Conservation (phyloP, 805 yeast genomes). For the Myxozyma geophila region DNA sequence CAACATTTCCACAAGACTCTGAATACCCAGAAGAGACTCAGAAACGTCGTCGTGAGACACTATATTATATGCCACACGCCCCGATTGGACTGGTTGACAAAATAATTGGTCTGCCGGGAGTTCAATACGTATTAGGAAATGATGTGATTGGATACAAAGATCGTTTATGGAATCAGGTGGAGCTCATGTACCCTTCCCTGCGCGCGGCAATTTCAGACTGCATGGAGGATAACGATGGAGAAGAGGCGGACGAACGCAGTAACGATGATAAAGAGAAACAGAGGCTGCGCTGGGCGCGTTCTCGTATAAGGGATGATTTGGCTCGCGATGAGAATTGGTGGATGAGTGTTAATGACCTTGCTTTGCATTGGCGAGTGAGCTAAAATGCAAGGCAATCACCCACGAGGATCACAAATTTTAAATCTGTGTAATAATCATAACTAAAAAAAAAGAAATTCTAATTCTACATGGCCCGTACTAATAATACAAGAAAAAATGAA, state of each 20-base stretch:
- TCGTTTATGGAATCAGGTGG: slow-evolving; percentile 20
- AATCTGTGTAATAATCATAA: too few species aligned
- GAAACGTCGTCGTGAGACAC: slow-evolving; percentile 36
- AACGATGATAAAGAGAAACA: background rate
- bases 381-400: background rate
- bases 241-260: background rate
- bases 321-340: slow-evolving; percentile 33
- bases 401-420: too few species aligned
- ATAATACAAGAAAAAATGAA: too few species aligned
- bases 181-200: slow-evolving; percentile 12
- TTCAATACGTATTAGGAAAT: slow-evolving; percentile 29
- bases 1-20: too few species aligned
- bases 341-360: slow-evolving; percentile 35
- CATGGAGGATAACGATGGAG: background rate
- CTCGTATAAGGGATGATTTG: slow-evolving; percentile 23
- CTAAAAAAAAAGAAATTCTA: too few species aligned
- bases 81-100: slow-evolving; percentile 51
- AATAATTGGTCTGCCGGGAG: slow-evolving; percentile 32
- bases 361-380: slow-evolving; percentile 30
- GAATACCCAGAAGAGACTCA: background rate
- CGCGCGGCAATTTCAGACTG: slow-evolving; percentile 7
- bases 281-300: slow-evolving; percentile 18
- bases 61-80: slow-evolving; percentile 78
- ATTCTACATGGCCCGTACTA: too few species aligned
- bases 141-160: slow-evolving; percentile 30